Conservation (phyloP, 108 stramenopile genomes). For the Halocafeteria seosinensis region DNA sequence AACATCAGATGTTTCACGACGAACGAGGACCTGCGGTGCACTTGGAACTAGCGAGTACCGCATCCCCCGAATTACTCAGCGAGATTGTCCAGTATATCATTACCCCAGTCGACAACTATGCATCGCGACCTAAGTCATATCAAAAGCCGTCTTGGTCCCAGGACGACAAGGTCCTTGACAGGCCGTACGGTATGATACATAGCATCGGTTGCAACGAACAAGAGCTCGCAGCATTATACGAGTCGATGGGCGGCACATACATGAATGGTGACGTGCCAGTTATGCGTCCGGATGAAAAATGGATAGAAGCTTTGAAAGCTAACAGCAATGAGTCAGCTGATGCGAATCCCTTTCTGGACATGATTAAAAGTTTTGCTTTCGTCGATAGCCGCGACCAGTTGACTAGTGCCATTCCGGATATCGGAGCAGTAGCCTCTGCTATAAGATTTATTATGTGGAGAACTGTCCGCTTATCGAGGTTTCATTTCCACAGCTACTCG, state of each 20-base stretch:
- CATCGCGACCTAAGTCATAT: not conserved
- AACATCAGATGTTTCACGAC: not conserved
- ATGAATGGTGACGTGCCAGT: not conserved
- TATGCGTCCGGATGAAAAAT: not conserved
- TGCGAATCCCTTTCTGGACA: too few relatives aligned
- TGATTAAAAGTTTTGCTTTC: too few relatives aligned
- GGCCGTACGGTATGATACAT: not conserved
- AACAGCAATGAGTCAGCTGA: too few relatives aligned
- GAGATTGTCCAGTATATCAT: too few relatives aligned
- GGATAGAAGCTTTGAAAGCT: too few relatives aligned
- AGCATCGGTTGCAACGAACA: not conserved
- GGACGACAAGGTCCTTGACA: not conserved
- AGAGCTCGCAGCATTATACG: slow-evolving; percentile 1
- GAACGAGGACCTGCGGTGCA: not conserved
- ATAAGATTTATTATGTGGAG: not conserved
- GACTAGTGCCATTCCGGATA: not conserved
- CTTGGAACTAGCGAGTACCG: not conserved
- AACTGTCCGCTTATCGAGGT: not conserved
- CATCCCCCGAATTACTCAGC: not conserved
- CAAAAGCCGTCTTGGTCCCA: not conserved
- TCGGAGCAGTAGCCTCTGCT: not conserved
- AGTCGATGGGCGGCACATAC: not conserved
- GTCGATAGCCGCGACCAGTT: not conserved
- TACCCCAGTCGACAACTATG: not conserved
- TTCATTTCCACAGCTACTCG: not conserved